A percentile compares a stretch with the other conserved stretches of the same genome.
Conservation (phyloP, 768 basidiomycete genomes). For the Ramaria sp. region DNA sequence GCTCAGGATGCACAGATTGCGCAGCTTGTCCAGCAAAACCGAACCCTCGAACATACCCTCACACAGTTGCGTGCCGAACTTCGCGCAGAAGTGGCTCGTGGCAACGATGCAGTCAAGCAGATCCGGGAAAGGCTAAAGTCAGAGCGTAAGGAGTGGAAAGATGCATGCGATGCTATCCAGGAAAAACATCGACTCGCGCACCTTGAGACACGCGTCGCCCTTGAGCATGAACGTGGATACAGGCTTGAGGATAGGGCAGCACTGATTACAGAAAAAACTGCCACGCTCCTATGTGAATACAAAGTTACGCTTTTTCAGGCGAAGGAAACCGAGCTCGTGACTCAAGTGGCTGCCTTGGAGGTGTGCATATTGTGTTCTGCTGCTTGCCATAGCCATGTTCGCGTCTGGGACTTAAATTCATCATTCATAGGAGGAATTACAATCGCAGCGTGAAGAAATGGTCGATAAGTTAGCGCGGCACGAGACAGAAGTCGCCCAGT, state of each 20-base stretch:
- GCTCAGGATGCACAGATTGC: conserved; percentile 60
- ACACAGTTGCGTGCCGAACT: conserved; percentile 43
- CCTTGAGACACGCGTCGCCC: conserved; percentile 38
- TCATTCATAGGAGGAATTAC: neutral
- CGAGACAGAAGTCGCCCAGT: conserved; percentile 7
- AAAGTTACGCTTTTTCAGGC: conserved; percentile 59
- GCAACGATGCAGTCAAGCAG: conserved; percentile 29
- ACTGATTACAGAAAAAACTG: conserved; percentile 45
- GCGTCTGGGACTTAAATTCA: neutral
- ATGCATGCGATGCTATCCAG: conserved; percentile 52
- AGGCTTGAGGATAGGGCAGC: conserved; percentile 43
- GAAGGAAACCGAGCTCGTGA: conserved; percentile 49
- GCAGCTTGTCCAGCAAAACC: conserved; percentile 60
- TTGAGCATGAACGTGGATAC: conserved; percentile 43
- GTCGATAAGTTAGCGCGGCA: conserved; percentile 15
- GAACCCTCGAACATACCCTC: conserved; percentile 49
- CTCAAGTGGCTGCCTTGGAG: conserved; percentile 40
- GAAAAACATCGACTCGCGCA: conserved; percentile 56
- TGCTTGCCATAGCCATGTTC: neutral
- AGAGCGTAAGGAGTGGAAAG: conserved; percentile 48
- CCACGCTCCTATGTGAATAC: conserved; percentile 51
- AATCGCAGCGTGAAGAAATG: conserved; percentile 20
- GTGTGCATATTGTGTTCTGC: conserved; percentile 11
- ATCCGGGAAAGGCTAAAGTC: conserved; percentile 39
- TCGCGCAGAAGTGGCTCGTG: conserved; percentile 29